Evolutionary conservation across 73 alveolate genomes (phyloP).

Genomic region (Effrenium voratum): DNA sequence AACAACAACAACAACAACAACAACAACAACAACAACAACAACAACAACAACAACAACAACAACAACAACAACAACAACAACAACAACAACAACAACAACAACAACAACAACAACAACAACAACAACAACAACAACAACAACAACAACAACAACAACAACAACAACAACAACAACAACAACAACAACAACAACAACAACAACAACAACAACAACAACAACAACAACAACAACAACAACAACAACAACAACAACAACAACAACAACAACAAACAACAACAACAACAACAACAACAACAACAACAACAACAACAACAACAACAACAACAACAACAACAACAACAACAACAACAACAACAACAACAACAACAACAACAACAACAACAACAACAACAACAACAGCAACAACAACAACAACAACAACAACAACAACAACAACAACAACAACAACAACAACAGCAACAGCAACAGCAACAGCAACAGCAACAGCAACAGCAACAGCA

Average conservation of each 20-base stretch:
- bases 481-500: not conserved
- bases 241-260: not conserved
- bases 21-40: not conserved
- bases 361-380: not conserved
- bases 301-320: not conserved
- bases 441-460: not conserved
- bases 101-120: not conserved
- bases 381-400: not conserved
- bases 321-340: not conserved
- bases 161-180: not conserved
- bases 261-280: no score
- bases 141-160: not conserved
- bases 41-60: not conserved
- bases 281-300: not conserved
- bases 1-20: not conserved
- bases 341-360: not conserved
- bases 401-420: not conserved
- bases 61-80: not conserved
- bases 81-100: not conserved
- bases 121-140: not conserved
- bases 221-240: not conserved
- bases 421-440: not conserved
- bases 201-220: not conserved
- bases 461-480: not conserved
- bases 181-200: not conserved